Percentiles rank a stretch among this genome's conserved stretches.
phyloP scores from a whole-genome alignment of 2,329 filamentous ascomycete genomes.

The Cadophora malorum region DNA sequence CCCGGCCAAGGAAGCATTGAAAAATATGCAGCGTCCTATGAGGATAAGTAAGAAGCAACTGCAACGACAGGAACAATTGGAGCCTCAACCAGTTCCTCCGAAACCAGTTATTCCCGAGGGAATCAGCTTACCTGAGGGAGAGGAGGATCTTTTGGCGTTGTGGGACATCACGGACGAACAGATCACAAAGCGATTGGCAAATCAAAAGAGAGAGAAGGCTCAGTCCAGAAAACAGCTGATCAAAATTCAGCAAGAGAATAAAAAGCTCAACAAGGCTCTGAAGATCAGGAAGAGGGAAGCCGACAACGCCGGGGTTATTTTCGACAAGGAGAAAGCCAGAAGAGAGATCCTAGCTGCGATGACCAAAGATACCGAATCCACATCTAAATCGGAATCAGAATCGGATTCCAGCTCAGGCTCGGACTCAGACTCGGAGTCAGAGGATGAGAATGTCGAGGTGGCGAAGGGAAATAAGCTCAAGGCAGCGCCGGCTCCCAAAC shows the following conservation, averaged over 20 bases:
- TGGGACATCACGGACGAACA: conserved; percentile 46
- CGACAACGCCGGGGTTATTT: conserved; percentile 35
- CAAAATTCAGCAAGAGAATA: conserved; percentile 36
- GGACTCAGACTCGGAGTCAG: conserved; percentile 27
- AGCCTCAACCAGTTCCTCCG: conserved; percentile 34
- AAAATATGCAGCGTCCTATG: conserved; percentile 13
- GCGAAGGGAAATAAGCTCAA: conserved; percentile 12
- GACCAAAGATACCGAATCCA: conserved; percentile 17
- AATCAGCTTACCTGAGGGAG: conserved; percentile 41
- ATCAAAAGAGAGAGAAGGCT: conserved; percentile 35
- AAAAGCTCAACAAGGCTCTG: conserved; percentile 41
- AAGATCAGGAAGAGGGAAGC: conserved; percentile 39
- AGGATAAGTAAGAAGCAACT: conserved; percentile 37
- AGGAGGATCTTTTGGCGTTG: conserved; percentile 44
- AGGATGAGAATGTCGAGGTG: conserved; percentile 9
- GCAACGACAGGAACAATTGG: conserved; percentile 32
- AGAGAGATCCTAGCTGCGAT: conserved; percentile 35
- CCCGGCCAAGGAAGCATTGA: conserved; percentile 23
- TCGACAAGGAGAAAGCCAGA: conserved; percentile 37
- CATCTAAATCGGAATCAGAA: conserved; percentile 19
- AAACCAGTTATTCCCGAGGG: conserved; percentile 42
- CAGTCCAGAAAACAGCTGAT: conserved; percentile 33
- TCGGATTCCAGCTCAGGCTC: neutral
- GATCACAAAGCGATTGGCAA: conserved; percentile 38
- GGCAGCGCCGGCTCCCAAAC: conserved; percentile 15